These are phyloP conservation scores for Mycena venus DNA, from an alignment of 768 basidiomycete species.

Conservation along the genomic window DNA sequence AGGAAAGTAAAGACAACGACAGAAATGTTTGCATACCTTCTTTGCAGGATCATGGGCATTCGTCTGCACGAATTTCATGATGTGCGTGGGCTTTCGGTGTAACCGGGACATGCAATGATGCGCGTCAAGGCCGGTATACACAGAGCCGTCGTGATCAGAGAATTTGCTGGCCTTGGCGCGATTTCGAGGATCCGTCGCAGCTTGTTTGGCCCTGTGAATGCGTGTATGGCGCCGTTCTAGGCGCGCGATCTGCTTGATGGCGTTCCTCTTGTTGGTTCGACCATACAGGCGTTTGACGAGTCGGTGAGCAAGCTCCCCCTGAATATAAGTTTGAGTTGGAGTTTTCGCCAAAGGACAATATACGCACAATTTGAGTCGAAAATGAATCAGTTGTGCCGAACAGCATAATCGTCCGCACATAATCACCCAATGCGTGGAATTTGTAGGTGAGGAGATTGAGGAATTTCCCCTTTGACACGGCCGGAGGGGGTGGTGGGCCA, in stretches of 20 bases:
- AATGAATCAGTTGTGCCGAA: too few species aligned
- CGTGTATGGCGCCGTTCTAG: slow-evolving; percentile 27
- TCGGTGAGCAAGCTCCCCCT: slow-evolving; percentile 56
- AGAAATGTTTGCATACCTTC: too few species aligned
- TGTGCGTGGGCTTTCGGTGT: background rate
- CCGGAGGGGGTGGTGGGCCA: slow-evolving; percentile 23
- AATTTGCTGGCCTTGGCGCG: background rate
- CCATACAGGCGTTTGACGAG: slow-evolving; percentile 50
- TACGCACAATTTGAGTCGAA: slow-evolving; percentile 50
- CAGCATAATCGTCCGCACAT: slow-evolving; percentile 32
- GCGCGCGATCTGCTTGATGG: slow-evolving; percentile 41
- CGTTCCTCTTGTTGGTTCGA: slow-evolving; percentile 47
- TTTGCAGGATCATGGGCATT: background rate
- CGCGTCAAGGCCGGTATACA: background rate
- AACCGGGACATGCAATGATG: background rate
- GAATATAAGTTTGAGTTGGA: background rate
- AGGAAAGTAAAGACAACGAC: too few species aligned
- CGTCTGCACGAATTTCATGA: background rate
- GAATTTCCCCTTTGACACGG: slow-evolving; percentile 19
- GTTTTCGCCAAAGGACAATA: too few species aligned
- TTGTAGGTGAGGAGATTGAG: slow-evolving; percentile 45
- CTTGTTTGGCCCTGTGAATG: slow-evolving; percentile 21
- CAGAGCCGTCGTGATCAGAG: background rate
- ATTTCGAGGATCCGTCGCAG: slow-evolving; percentile 27
- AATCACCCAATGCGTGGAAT: slow-evolving; percentile 46